These are phyloP conservation scores for Haplographium delicatum DNA, from an alignment of 495 filamentous ascomycete species.

Conservation along the genomic window DNA sequence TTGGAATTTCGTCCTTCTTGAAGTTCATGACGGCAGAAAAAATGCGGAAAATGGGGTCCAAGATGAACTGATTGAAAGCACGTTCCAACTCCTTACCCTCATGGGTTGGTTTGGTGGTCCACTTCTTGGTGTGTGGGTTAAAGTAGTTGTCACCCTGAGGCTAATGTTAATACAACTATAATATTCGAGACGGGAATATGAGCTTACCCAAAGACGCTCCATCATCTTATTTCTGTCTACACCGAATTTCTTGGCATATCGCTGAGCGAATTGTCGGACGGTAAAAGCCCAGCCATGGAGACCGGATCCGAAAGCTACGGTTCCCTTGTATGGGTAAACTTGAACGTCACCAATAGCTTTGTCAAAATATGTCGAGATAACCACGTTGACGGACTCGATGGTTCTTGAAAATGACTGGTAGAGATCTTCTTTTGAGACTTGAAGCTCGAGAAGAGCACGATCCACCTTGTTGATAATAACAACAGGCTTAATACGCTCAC, in stretches of 20 bases:
- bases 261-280: conserved; percentile 92
- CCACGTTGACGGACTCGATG: conserved; percentile 99
- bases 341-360: conserved; percentile 95
- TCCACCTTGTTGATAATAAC: conserved; percentile 99
- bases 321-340: conserved; percentile 94
- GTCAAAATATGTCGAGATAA: conserved; percentile 98
- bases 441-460: conserved; percentile 96
- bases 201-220: conserved; percentile 93
- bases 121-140: conserved; percentile 99
- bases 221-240: conserved; percentile 99
- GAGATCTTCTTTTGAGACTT: conserved; percentile 96
- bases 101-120: conserved; percentile 75
- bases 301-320: conserved; percentile 98
- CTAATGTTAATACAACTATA: not conserved
- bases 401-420: conserved; percentile 99
- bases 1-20: conserved; percentile 89
- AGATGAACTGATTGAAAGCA: conserved; percentile 97
- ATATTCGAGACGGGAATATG: not conserved
- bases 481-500: conserved; percentile 99
- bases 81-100: conserved; percentile 90
- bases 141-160: conserved; percentile 94
- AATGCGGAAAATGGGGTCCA: conserved; percentile 99
- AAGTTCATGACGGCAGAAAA: conserved; percentile 94
- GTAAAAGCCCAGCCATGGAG: conserved; percentile 99
- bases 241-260: conserved; percentile 99